Percentiles rank a stretch among this genome's conserved stretches.
Evolutionary conservation across 805 yeast species (phyloP).

Genomic region (Ogataea paradorogensis): DNA sequence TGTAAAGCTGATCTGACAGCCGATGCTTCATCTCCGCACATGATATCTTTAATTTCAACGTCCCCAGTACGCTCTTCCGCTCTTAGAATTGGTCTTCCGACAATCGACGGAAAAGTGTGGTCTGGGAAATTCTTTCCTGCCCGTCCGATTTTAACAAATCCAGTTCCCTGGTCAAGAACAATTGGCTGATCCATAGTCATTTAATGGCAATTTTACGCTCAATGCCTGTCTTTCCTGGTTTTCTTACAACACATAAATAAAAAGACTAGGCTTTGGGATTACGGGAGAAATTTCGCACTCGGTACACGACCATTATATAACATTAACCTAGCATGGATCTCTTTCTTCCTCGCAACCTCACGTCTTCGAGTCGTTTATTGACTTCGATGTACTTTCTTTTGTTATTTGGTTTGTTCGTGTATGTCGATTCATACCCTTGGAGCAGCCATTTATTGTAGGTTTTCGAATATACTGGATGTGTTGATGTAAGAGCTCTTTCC

Average conservation of each 20-base stretch:
- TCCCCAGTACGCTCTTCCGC: conserved; percentile 88
- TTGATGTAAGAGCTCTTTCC: conserved; percentile 86
- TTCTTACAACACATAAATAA: conserved; percentile 11
- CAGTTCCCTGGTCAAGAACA: conserved; percentile 98
- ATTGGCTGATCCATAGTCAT: conserved; percentile 31
- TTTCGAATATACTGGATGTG: conserved; percentile 76
- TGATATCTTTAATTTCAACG: conserved; percentile 85
- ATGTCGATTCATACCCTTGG: conserved; percentile 57
- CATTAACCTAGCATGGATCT: conserved; percentile 81
- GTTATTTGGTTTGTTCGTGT: conserved; percentile 34
- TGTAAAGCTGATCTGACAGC: conserved; percentile 87
- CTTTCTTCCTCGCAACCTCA: conserved; percentile 89
- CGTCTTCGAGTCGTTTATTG: conserved; percentile 69
- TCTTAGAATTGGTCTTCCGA: conserved; percentile 93
- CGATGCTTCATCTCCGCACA: conserved; percentile 97
- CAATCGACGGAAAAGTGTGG: conserved; percentile 93
- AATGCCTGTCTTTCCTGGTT: conserved; percentile 6
- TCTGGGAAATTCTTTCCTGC: conserved; percentile 98
- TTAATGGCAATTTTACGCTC: conserved; percentile 8
- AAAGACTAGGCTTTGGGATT: neutral
- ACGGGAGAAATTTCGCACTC: neutral
- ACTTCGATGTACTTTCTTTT: conserved; percentile 49
- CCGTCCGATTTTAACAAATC: conserved; percentile 94
- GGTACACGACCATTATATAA: conserved; percentile 7
- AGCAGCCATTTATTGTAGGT: conserved; percentile 67